A percentile compares a stretch with the other conserved stretches of the same genome.
These are phyloP conservation scores for Coemansia sp. DNA, from an alignment of 192 early-diverging fungal species.

Conservation along the genomic window DNA sequence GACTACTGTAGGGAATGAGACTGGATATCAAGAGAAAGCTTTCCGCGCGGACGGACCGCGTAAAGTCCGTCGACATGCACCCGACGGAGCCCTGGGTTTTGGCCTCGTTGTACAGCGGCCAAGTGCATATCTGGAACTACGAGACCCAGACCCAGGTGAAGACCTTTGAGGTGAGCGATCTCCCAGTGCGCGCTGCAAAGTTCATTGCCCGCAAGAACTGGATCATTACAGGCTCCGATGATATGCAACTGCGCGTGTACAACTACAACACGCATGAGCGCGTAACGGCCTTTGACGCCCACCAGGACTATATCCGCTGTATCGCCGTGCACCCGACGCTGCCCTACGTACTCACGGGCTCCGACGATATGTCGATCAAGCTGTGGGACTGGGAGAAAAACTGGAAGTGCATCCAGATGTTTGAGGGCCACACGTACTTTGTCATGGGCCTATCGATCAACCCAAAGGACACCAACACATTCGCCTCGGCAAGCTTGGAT, in stretches of 20 bases:
- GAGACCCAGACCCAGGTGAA: constrained; percentile 95
- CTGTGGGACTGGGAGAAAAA: constrained; percentile 99
- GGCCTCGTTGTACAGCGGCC: constrained; percentile 93
- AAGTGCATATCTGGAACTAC: constrained; percentile 97
- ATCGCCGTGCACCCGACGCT: constrained; percentile 97
- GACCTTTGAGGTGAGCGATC: constrained; percentile 94
- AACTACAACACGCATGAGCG: constrained; percentile 99
- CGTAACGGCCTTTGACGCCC: constrained; percentile 92
- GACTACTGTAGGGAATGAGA: constrained; percentile 53
- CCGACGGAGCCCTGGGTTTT: constrained; percentile 99
- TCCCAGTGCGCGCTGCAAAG: constrained; percentile 96
- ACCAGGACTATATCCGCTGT: constrained; percentile 95
- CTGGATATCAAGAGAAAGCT: constrained; percentile 64
- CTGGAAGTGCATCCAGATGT: constrained; percentile 96
- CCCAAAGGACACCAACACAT: constrained; percentile 99
- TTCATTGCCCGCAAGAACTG: constrained; percentile 98
- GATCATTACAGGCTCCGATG: constrained; percentile 94
- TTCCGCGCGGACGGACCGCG: constrained; percentile 79
- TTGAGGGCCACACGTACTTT: constrained; percentile 97
- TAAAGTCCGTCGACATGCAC: constrained; percentile 98
- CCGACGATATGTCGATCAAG: constrained; percentile 97
- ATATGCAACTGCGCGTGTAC: constrained; percentile 96
- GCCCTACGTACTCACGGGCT: constrained; percentile 88
- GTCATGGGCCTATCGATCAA: constrained; percentile 97
- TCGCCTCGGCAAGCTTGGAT: constrained; percentile 96